These are phyloP conservation scores for Stagonosporopsis cucurbitacearum DNA, from an alignment of 2,329 filamentous ascomycete species.

Conservation along the genomic window DNA sequence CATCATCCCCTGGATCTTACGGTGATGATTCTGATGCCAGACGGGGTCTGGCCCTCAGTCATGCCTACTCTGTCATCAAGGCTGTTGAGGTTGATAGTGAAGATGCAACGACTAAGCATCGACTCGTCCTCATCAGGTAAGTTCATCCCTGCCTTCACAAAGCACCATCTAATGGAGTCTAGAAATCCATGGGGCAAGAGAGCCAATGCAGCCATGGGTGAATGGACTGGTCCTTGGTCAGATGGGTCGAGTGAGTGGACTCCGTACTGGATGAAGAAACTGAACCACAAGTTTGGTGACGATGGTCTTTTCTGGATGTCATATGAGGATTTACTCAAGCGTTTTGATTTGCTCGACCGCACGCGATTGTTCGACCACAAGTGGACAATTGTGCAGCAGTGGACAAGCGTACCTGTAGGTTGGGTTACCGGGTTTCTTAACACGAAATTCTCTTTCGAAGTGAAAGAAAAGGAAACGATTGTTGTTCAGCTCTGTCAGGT, in stretches of 20 bases:
- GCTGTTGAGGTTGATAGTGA: constrained; percentile 61
- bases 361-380: constrained; percentile 65
- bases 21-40: constrained; percentile 66
- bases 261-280: constrained; percentile 73
- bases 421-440: constrained; percentile 67
- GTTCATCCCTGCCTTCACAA: constrained; percentile 4
- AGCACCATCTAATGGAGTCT: not conserved
- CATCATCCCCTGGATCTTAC: constrained; percentile 59
- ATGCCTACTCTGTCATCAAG: constrained; percentile 64
- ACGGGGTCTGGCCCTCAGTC: constrained; percentile 50
- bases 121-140: constrained; percentile 67
- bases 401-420: constrained; percentile 64
- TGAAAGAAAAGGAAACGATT: constrained; percentile 58
- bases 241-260: constrained; percentile 88
- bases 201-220: constrained; percentile 47
- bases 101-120: constrained; percentile 42
- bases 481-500: constrained; percentile 65
- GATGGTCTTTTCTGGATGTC: constrained; percentile 72
- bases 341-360: constrained; percentile 64
- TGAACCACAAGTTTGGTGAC: constrained; percentile 75
- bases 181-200: constrained; percentile 82
- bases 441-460: constrained; percentile 64
- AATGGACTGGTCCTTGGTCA: constrained; percentile 82
- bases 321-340: constrained; percentile 63
- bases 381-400: constrained; percentile 66